Conservation (phyloP, 1,284 basidiomycete species). For the Cutaneotrichosporon daszewskae region DNA sequence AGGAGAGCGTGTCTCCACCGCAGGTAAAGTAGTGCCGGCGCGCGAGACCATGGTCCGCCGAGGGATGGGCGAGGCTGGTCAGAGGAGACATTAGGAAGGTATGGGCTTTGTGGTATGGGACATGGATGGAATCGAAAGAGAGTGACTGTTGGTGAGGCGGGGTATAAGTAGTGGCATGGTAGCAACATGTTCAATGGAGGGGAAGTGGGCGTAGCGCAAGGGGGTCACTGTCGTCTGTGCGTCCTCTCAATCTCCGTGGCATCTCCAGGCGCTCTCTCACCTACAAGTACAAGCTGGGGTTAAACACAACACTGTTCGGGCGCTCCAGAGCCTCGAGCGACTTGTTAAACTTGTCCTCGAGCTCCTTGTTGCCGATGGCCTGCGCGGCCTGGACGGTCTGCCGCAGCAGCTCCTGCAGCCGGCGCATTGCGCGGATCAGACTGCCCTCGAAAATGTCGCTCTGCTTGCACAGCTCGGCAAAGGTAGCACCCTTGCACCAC, state of each 20-base stretch:
- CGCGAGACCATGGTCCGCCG: too few species aligned
- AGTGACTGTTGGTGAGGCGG: too few species aligned
- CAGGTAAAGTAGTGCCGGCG: too few species aligned
- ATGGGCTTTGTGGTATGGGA: too few species aligned
- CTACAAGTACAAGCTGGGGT: slow-evolving; percentile 51
- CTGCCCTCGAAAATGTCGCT: slow-evolving; percentile 94
- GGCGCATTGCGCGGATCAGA: slow-evolving; percentile 86
- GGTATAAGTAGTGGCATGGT: not conserved
- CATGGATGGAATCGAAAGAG: too few species aligned
- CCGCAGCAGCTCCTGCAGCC: slow-evolving; percentile 85
- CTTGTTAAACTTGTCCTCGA: slow-evolving; percentile 86
- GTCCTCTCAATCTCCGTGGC: too few species aligned
- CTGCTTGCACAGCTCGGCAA: slow-evolving; percentile 93
- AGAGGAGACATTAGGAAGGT: too few species aligned
- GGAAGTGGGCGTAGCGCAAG: not conserved
- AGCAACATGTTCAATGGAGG: not conserved
- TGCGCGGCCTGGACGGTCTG: slow-evolving; percentile 94
- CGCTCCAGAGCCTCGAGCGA: slow-evolving; percentile 82
- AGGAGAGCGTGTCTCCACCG: too few species aligned
- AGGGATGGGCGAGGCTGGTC: too few species aligned
- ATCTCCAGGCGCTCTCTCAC: too few species aligned
- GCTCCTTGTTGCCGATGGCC: slow-evolving; percentile 89
- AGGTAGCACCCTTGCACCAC: slow-evolving; percentile 97
- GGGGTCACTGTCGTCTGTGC: too few species aligned
- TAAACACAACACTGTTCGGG: slow-evolving; percentile 89